phyloP scores from a whole-genome alignment of 2,329 filamentous ascomycete species.

The Neonectria ditissima region DNA sequence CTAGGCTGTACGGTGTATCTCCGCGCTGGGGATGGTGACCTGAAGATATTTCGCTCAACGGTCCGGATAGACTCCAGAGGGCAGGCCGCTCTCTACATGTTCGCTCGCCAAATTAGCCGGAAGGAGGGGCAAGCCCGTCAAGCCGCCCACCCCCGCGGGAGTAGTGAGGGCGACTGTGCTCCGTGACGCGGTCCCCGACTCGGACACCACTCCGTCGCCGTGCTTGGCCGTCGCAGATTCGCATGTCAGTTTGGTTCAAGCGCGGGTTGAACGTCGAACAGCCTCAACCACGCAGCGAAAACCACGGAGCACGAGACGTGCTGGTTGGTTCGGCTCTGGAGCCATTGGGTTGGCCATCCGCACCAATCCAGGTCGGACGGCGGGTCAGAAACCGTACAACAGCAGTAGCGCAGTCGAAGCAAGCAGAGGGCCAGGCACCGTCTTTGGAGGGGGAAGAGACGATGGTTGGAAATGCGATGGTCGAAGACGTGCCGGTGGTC shows the following conservation, averaged over 20 bases:
- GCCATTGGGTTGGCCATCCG: constrained; percentile 25
- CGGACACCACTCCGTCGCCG: constrained; percentile 30
- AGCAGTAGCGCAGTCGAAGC: constrained; percentile 3
- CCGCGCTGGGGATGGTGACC: constrained; percentile 16
- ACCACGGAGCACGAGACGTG: constrained; percentile 5
- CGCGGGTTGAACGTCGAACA: constrained; percentile 20
- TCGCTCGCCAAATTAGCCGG: constrained; percentile 26
- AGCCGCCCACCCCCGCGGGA: constrained; percentile 6
- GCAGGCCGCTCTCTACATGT: not conserved
- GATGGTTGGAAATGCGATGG: constrained; percentile 13
- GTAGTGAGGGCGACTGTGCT: constrained; percentile 10
- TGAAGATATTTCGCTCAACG: constrained; percentile 29
- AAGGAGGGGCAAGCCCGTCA: not conserved
- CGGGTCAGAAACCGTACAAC: constrained; percentile 16
- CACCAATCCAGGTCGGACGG: constrained; percentile 35
- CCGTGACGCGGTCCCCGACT: constrained; percentile 13
- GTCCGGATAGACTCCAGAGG: constrained; percentile 14
- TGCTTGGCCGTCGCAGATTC: not conserved
- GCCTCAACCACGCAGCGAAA: constrained; percentile 9
- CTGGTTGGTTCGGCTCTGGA: constrained; percentile 34
- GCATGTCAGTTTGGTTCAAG: not conserved
- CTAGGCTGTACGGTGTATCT: constrained; percentile 14
- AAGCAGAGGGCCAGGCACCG: not conserved
- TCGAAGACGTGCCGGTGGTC: constrained; percentile 16
- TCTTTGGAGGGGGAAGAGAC: constrained; percentile 19